Evolutionary conservation across 768 basidiomycete species (phyloP), one percentile per base, ranked within the genome.

Genomic region (Serpula lacrymans): DNA sequence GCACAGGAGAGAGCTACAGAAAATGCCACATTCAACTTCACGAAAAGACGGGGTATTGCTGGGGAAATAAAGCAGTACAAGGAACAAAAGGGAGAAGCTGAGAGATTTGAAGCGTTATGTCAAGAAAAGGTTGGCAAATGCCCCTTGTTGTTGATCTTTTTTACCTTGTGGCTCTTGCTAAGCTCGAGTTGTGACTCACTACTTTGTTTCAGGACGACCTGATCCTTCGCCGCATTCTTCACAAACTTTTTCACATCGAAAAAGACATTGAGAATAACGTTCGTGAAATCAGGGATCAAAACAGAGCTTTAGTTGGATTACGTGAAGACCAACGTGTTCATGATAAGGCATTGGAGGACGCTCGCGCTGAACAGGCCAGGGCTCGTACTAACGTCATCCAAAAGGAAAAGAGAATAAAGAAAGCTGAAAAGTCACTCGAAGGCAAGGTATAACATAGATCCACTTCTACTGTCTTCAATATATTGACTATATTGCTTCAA

Each of bases 41-140:
- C 85, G 4, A 97, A 95, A 59, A 80, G 95, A 33, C 76, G 94
- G 39, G 91, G 92, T 8, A 93, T 98, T 46, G 77, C 91, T 1
- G 88, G 88, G 6, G 96, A 99, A 62, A 93, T 96, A 50, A 93
- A 89, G 61, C 92, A 95, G 55, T 98, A 94, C 66, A 92, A 91
- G 67, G 93, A 97, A 58, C 96, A 98, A 66, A 92, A 94, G 62
- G 79, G 77, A 4, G 95, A 98, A 58, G 91, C 93, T 4, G 88
- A 90, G 49, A 72, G 85, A 30, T 97, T 94, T 52, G 86, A 93
- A 59, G 70, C 69, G 6, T 67, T 98, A 11, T 77, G 78, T 52
- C 69, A 84, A 39, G 82, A 93, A 51, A 70, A 75, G 59, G 91
- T 91, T 29, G 23, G 81, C 67, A 4, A 2, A 3, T 32, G n/a